Base-by-base conservation (phyloP, 164 flowering plant species). In the Macadamia tetraphylla region DNA sequence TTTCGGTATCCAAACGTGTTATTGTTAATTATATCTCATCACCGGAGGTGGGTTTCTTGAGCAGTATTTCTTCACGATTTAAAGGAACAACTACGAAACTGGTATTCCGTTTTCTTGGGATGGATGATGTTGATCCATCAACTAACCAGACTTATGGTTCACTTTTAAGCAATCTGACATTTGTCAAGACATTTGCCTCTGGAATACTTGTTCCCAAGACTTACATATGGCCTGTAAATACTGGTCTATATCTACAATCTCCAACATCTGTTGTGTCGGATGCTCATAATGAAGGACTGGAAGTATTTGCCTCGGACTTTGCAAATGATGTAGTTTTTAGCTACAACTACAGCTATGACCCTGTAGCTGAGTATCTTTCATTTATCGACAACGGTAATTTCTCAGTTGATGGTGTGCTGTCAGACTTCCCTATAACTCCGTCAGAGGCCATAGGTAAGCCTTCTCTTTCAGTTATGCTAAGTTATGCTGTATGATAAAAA, bases 151-250 rank as follows among this genome's bases (percentile, higher is more conserved):
- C 91, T 44, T 94, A 90, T 64, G 81, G 77, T 40, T 83, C 97
- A 66, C 89, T 92, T 44, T 65, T 84, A 75, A 77, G 77, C 29
- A 94, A 94, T 79, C 90, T 94, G n/a, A 82, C 94, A 15, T 82
- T 80, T 61, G 75, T 94, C 76, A 90, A 84, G 82, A 83, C 88
- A 9, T 89, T 90, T 83, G 96, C 97, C 40, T 82, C 91, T 44
- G 98, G 99, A 76, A 87, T 94, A 68, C 80, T 94, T 69, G 87
- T 94, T 65, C 96, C 97, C 6, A 94, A 90, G 80, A 9, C 31
- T 71, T 90, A 88, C 71, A 89, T 94, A 81, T 89, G 92, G 96
- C 98, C 96, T n/a, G 74, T 82, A 0, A 75, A 79, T 68, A 13
- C 9, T 35, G 51, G 3, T 44, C 62, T 30, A 1, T 89, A 89